Evolutionary conservation across 371 early-diverging fungal species (phyloP).

Genomic region (Lichtheimia ramosa): DNA sequence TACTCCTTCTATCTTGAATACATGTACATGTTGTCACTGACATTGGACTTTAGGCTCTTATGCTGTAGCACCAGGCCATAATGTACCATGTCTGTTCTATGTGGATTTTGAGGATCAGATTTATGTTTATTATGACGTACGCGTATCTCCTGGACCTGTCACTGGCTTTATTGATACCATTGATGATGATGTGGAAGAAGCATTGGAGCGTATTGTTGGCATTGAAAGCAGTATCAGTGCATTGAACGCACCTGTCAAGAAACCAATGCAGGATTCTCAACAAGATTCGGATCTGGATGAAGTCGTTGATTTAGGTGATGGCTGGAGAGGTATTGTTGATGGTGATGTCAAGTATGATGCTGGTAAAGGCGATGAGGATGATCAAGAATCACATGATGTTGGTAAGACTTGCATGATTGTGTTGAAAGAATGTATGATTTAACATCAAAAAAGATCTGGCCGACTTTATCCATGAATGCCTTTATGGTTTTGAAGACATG

Average conservation of each 20-base stretch:
- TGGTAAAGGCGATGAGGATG: not conserved
- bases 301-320: constrained; percentile 48
- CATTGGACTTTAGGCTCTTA: constrained; percentile 48
- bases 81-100: constrained; percentile 79
- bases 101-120: constrained; percentile 83
- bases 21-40: not conserved
- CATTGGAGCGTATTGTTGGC: constrained; percentile 39
- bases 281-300: constrained; percentile 14
- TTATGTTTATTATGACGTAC: constrained; percentile 77
- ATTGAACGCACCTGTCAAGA: constrained; percentile 10
- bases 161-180: constrained; percentile 44
- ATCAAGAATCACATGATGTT: not conserved
- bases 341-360: constrained; percentile 10
- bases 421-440: not conserved
- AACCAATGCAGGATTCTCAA: not conserved
- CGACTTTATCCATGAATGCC: constrained; percentile 25
- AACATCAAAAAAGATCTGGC: constrained; percentile 13
- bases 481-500: constrained; percentile 33
- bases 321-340: constrained; percentile 42
- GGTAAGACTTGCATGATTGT: not conserved
- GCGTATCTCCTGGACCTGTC: constrained; percentile 48
- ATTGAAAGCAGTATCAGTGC: constrained; percentile 34
- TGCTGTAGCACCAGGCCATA: constrained; percentile 65
- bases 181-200: constrained; percentile 50
- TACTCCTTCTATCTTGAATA: too few relatives aligned